A percentile compares a stretch with the other conserved stretches of the same genome.
phyloP scores from a whole-genome alignment of 1,284 basidiomycete species.

The Trametes sp. region DNA sequence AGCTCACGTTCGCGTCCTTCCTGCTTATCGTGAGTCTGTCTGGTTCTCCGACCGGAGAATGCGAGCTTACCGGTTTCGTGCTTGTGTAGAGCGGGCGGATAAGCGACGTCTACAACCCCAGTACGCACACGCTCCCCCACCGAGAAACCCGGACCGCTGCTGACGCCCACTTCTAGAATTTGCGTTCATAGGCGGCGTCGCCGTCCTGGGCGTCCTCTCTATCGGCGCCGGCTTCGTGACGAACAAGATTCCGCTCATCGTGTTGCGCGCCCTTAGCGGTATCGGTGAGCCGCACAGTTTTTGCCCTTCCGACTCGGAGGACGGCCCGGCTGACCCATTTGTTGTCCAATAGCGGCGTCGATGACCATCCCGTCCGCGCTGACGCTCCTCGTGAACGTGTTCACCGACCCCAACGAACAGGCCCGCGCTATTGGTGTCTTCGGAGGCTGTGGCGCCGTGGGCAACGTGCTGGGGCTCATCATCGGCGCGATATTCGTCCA shows the following conservation, averaged over 20 bases:
- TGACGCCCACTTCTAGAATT: conserved; percentile 31
- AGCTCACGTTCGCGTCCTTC: conserved; percentile 44
- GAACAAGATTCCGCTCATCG: conserved; percentile 50
- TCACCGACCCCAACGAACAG: conserved; percentile 53
- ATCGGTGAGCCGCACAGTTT: conserved; percentile 40
- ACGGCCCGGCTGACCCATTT: background rate
- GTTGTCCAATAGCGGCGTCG: conserved; percentile 43
- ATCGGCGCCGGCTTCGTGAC: conserved; percentile 50
- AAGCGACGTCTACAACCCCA: conserved; percentile 45
- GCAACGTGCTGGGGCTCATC: conserved; percentile 52
- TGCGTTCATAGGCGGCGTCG: conserved; percentile 44
- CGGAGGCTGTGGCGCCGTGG: conserved; percentile 53
- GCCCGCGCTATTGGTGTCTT: conserved; percentile 54
- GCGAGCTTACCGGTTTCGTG: background rate
- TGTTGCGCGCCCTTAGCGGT: conserved; percentile 53
- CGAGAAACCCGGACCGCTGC: conserved; percentile 4
- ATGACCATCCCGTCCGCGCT: conserved; percentile 58
- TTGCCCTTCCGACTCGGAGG: background rate
- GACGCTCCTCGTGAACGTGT: conserved; percentile 53
- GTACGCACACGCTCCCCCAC: conserved; percentile 29
- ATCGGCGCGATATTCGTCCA: conserved; percentile 53
- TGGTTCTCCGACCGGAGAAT: background rate
- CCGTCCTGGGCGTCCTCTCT: conserved; percentile 47
- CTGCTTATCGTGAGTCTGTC: conserved; percentile 41
- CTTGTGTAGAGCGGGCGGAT: conserved; percentile 40